These are phyloP conservation scores for Prunus salicina DNA, from an alignment of 306 rosid genomes.

Conservation along the genomic window DNA sequence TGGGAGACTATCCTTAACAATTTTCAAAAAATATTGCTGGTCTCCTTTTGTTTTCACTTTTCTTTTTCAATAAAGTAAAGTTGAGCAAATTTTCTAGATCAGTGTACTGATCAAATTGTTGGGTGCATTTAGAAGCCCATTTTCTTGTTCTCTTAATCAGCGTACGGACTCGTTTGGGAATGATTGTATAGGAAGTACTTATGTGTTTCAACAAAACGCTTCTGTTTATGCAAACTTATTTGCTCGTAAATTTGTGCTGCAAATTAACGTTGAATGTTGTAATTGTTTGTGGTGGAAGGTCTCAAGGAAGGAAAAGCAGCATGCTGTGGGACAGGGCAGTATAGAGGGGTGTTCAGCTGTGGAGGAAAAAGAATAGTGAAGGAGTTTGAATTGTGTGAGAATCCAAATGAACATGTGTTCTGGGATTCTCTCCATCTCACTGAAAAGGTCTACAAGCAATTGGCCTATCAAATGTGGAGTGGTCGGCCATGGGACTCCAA, in stretches of 20 bases:
- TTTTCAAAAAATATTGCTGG: too few species aligned
- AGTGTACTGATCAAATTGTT: too few species aligned
- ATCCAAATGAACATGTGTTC: conserved; percentile 52
- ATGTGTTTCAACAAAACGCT: too few species aligned
- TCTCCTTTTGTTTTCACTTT: too few species aligned
- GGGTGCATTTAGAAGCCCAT: too few species aligned
- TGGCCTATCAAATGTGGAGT: conserved; percentile 63
- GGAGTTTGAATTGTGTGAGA: conserved; percentile 52
- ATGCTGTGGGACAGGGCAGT: conserved; percentile 77
- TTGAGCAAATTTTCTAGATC: too few species aligned
- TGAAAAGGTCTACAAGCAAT: conserved; percentile 54
- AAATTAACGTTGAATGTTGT: background rate
- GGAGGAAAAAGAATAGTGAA: conserved; percentile 74
- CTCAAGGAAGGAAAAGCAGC: conserved; percentile 70
- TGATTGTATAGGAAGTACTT: too few species aligned
- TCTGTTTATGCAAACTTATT: background rate
- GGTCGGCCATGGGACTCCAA: conserved; percentile 21
- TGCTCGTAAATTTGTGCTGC: background rate
- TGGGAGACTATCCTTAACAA: too few species aligned
- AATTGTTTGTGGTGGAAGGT: conserved; percentile 36
- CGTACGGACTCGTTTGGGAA: too few species aligned
- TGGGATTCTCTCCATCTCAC: conserved; percentile 92
- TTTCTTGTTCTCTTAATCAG: too few species aligned
- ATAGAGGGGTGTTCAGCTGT: conserved; percentile 64
- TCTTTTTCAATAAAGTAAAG: too few species aligned